Conservation (phyloP, 2,329 filamentous ascomycete species). For the Talaromyces funiculosus region DNA sequence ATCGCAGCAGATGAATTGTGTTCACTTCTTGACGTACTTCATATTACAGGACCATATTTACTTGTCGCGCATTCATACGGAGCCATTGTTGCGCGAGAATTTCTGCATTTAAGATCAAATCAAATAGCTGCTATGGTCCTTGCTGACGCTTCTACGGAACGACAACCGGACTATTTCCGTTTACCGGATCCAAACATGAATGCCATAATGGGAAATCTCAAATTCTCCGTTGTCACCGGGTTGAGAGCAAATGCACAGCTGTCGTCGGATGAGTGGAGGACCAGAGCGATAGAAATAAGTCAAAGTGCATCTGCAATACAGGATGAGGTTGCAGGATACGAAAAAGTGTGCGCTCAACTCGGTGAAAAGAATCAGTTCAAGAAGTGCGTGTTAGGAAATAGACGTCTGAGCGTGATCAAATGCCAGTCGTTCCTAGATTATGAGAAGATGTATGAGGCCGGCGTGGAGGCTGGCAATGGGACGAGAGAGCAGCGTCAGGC, state of each 20-base stretch:
- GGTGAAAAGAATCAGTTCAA: slow-evolving; percentile 28
- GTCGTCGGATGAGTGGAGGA: slow-evolving; percentile 31
- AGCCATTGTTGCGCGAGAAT: slow-evolving; percentile 36
- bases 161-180: slow-evolving; percentile 25
- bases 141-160: slow-evolving; percentile 32
- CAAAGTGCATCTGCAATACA: slow-evolving; percentile 19
- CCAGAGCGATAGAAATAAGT: slow-evolving; percentile 26
- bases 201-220: slow-evolving; percentile 27
- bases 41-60: slow-evolving; percentile 25
- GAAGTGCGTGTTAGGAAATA: slow-evolving; percentile 22
- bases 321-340: slow-evolving; percentile 21
- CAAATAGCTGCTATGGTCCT: slow-evolving; percentile 35
- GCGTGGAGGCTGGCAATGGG: slow-evolving; percentile 29
- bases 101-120: slow-evolving; percentile 26
- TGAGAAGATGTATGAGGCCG: slow-evolving; percentile 28
- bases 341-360: slow-evolving; percentile 24
- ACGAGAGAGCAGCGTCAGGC: slow-evolving; percentile 25
- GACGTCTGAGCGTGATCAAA: slow-evolving; percentile 33
- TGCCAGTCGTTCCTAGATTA: slow-evolving; percentile 30
- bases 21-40: slow-evolving; percentile 21
- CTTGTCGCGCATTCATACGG: slow-evolving; percentile 39
- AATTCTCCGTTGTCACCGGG: slow-evolving; percentile 28
- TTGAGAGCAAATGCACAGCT: slow-evolving; percentile 25
- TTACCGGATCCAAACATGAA: slow-evolving; percentile 27
- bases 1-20: slow-evolving; percentile 29